phyloP scores from a whole-genome alignment of 2,329 filamentous ascomycete species.

The Aspergillus pseudotamarii region DNA sequence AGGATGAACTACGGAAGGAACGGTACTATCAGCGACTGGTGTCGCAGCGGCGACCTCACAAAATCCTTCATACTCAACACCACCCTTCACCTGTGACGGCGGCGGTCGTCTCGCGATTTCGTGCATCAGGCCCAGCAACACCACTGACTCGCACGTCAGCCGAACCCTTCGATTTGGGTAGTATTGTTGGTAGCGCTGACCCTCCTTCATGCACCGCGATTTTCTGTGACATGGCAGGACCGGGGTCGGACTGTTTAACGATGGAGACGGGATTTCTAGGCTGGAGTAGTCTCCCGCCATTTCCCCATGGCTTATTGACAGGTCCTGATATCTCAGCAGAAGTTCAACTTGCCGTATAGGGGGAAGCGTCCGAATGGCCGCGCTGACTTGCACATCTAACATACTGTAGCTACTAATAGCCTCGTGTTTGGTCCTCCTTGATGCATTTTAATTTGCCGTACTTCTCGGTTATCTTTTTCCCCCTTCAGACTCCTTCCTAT shows the following conservation, averaged over 20 bases:
- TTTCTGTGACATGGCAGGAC: constrained; percentile 31
- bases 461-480: constrained; percentile 6
- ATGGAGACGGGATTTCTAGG: constrained; percentile 23
- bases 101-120: constrained; percentile 14
- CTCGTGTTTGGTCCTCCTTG: constrained; percentile 2
- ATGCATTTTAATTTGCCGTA: constrained; percentile 1
- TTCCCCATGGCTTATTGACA: constrained; percentile 20
- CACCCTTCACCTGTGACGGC: constrained; percentile 11
- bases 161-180: constrained; percentile 26
- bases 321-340: constrained; percentile 21
- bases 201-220: constrained; percentile 27
- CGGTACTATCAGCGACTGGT: constrained; percentile 19
- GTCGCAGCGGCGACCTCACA: constrained; percentile 18
- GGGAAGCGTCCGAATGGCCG: neutral
- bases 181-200: constrained; percentile 33
- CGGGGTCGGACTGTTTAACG: constrained; percentile 20
- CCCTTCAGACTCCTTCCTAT: constrained; percentile 1
- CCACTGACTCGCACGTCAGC: constrained; percentile 19
- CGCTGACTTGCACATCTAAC: constrained; percentile 15
- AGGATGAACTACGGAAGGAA: constrained; percentile 29
- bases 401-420: constrained; percentile 11
- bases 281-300: constrained; percentile 21
- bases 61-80: constrained; percentile 20
- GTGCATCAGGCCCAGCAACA: constrained; percentile 17
- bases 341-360: constrained; percentile 23